Conservation (phyloP, 2,329 filamentous ascomycete species). For the Mollisia scopiformis region DNA sequence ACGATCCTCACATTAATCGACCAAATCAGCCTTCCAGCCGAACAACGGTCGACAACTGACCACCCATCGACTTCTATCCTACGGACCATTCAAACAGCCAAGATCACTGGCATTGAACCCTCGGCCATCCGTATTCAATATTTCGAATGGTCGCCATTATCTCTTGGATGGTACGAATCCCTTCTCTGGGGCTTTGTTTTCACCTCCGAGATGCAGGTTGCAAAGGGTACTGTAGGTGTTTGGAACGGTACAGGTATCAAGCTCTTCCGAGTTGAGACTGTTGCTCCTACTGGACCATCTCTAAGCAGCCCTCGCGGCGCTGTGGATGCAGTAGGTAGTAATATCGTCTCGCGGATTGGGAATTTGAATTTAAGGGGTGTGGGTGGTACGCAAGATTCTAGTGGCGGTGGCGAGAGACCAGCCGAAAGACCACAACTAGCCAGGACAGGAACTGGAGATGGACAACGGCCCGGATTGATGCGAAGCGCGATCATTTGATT, state of each 20-base stretch:
- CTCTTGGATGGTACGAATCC: slow-evolving; percentile 94
- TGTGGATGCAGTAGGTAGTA: slow-evolving; percentile 90
- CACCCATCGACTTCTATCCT: slow-evolving; percentile 49
- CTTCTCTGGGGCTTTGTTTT: slow-evolving; percentile 94
- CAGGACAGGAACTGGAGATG: slow-evolving; percentile 22
- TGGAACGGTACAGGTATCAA: slow-evolving; percentile 92
- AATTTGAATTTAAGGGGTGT: slow-evolving; percentile 55
- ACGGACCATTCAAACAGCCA: slow-evolving; percentile 59
- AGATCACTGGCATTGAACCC: slow-evolving; percentile 74
- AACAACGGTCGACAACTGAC: slow-evolving; percentile 45
- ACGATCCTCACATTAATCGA: slow-evolving; percentile 79
- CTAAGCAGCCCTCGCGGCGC: slow-evolving; percentile 85
- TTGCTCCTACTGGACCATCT: slow-evolving; percentile 76
- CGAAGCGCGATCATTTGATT: slow-evolving; percentile 4
- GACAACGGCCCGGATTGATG: slow-evolving; percentile 14
- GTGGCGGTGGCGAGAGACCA: slow-evolving; percentile 7
- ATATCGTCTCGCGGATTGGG: slow-evolving; percentile 84
- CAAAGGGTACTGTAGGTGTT: slow-evolving; percentile 84
- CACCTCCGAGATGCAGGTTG: slow-evolving; percentile 83
- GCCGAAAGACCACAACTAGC: slow-evolving; percentile 16
- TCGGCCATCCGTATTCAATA: slow-evolving; percentile 78
- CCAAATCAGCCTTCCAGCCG: slow-evolving; percentile 57
- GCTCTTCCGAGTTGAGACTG: slow-evolving; percentile 88
- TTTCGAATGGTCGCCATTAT: slow-evolving; percentile 91
- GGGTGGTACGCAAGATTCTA: slow-evolving; percentile 8